Conservation (phyloP, 2,329 filamentous ascomycete species). For the Aspergillus piperis region DNA sequence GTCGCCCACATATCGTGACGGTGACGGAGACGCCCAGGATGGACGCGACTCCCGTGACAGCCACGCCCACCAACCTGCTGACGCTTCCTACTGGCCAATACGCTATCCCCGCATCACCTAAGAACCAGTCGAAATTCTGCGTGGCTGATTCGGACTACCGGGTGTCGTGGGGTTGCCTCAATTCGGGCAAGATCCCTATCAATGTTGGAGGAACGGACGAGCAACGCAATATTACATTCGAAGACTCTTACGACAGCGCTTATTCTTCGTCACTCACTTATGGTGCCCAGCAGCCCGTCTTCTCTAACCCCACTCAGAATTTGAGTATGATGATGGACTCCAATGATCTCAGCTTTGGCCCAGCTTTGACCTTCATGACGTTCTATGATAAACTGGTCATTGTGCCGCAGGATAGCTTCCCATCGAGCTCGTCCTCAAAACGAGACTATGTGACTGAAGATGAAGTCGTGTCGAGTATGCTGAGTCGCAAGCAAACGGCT, state of each 20-base stretch:
- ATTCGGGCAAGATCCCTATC: conserved; percentile 37
- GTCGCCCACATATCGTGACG: conserved; percentile 42
- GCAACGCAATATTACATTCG: conserved; percentile 39
- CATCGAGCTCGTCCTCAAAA: conserved; percentile 29
- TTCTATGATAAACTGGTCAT: conserved; percentile 67
- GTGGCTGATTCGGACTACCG: conserved; percentile 48
- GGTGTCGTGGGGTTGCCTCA: conserved; percentile 54
- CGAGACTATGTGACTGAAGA: conserved; percentile 29
- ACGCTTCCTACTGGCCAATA: conserved; percentile 54
- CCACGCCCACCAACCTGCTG: conserved; percentile 46
- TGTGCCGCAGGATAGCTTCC: conserved; percentile 41
- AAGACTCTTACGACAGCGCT: conserved; percentile 32
- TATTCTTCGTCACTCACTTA: conserved; percentile 53
- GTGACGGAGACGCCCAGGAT: conserved; percentile 51
- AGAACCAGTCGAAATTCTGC: conserved; percentile 53
- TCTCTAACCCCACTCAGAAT: conserved; percentile 45
- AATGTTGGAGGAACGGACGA: conserved; percentile 28
- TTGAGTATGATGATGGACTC: conserved; percentile 60
- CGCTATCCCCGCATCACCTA: conserved; percentile 50
- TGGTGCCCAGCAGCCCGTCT: conserved; percentile 61
- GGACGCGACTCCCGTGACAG: conserved; percentile 54
- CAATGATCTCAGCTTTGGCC: conserved; percentile 57
- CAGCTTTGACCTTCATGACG: conserved; percentile 64
- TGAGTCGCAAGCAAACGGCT: conserved; percentile 44
- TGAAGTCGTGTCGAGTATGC: conserved; percentile 26